Evolutionary conservation across 2,329 filamentous ascomycete species (phyloP).

Genomic region (Cryoendolithus antarcticus): DNA sequence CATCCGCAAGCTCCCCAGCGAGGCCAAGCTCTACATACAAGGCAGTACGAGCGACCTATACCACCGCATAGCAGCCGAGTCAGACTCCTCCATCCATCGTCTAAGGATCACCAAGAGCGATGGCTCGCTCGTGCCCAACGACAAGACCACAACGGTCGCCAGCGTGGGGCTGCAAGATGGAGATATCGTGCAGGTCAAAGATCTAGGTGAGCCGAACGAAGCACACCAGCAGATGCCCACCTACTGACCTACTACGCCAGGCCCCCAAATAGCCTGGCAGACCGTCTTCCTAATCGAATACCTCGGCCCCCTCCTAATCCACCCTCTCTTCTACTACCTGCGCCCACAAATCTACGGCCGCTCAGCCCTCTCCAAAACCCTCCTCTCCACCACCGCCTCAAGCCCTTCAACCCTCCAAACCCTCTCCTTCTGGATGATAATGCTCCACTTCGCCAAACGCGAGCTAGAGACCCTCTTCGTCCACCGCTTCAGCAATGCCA

Average conservation of each 20-base stretch:
- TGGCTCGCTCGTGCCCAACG: constrained; percentile 45
- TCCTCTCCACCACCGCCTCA: constrained; percentile 24
- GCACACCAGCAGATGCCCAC: background rate
- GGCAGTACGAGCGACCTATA: constrained; percentile 46
- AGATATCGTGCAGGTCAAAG: constrained; percentile 70
- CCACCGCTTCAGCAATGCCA: constrained; percentile 87
- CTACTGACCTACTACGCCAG: constrained; percentile 32
- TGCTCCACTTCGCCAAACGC: constrained; percentile 83
- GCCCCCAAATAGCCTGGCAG: constrained; percentile 79
- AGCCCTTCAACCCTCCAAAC: constrained; percentile 53
- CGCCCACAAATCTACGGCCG: constrained; percentile 59
- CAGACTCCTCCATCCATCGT: constrained; percentile 45
- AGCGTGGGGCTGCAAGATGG: constrained; percentile 46
- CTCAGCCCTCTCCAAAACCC: too few species aligned
- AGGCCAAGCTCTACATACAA: constrained; percentile 39
- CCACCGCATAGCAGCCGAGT: constrained; percentile 40
- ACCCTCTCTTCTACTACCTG: constrained; percentile 57
- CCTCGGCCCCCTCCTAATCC: constrained; percentile 78
- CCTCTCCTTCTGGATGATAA: constrained; percentile 60
- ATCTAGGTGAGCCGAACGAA: constrained; percentile 56
- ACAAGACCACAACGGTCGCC: constrained; percentile 38
- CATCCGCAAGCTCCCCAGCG: constrained; percentile 47
- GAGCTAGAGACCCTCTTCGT: constrained; percentile 90
- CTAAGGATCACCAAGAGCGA: constrained; percentile 54
- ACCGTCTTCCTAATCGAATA: constrained; percentile 96